Conservation (phyloP, 2,329 filamentous ascomycete species). For the Hymenoscyphus albidus region DNA sequence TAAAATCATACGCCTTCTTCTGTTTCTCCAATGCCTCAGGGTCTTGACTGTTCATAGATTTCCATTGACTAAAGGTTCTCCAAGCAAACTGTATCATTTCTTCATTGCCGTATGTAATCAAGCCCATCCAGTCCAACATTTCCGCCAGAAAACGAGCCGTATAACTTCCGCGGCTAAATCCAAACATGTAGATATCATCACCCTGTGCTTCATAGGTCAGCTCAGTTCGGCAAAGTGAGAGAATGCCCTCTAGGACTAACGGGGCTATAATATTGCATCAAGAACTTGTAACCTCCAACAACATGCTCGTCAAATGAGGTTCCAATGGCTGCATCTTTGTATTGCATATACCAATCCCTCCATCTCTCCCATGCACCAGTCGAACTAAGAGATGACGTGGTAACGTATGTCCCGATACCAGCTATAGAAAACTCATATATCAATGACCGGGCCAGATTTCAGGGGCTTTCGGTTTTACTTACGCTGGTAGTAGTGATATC, state of each 20-base stretch:
- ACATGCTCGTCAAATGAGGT: conserved; percentile 80
- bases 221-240: neutral
- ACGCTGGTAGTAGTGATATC: conserved; percentile 19
- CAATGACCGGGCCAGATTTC: neutral
- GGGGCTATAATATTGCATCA: conserved; percentile 66
- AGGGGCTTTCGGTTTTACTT: neutral
- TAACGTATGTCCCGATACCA: conserved; percentile 18
- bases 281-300: conserved; percentile 75
- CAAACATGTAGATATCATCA: conserved; percentile 68
- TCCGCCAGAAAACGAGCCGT: conserved; percentile 74
- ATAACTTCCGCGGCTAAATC: conserved; percentile 70
- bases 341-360: conserved; percentile 43
- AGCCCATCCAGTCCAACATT: conserved; percentile 79
- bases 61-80: conserved; percentile 76
- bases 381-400: conserved; percentile 2
- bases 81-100: conserved; percentile 82
- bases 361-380: conserved; percentile 6
- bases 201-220: conserved; percentile 40
- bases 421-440: neutral
- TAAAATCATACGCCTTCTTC: conserved; percentile 65
- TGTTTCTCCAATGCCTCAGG: conserved; percentile 45
- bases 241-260: neutral
- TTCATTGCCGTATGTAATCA: conserved; percentile 78
- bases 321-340: conserved; percentile 75
- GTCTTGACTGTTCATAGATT: conserved; percentile 42